Conservation (phyloP, 2,329 filamentous ascomycete genomes). For the Ophiostoma novo-ulmi region DNA sequence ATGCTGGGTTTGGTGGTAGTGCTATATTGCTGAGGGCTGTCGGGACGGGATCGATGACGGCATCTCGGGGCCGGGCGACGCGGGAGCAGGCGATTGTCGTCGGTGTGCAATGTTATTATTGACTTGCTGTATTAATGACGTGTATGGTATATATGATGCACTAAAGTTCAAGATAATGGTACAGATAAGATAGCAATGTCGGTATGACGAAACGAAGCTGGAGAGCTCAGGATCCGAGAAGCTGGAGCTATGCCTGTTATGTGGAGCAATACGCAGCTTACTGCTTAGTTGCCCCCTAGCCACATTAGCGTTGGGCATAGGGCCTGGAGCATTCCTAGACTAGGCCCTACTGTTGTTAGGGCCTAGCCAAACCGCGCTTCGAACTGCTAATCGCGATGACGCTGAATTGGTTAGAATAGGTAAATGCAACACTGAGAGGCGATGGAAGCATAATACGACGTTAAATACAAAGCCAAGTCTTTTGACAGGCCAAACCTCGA, state of each 20-base stretch:
- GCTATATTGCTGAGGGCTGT: background rate
- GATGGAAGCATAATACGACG: background rate
- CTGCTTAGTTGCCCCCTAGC: background rate
- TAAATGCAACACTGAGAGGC: background rate
- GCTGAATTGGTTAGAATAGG: background rate
- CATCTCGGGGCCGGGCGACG: constrained; percentile 5
- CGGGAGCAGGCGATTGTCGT: background rate
- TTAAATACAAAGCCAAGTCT: background rate
- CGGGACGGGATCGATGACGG: constrained; percentile 9
- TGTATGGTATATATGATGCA: too few species aligned
- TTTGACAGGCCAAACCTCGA: background rate
- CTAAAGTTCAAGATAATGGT: background rate
- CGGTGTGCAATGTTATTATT: background rate
- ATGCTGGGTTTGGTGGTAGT: background rate
- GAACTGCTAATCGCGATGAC: constrained; percentile 1
- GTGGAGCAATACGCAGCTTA: background rate
- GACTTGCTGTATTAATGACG: too few species aligned
- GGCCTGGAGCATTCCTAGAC: background rate
- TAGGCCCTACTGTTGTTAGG: background rate
- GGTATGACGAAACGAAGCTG: background rate
- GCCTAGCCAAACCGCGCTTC: background rate
- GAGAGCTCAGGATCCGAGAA: background rate
- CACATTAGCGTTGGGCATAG: background rate
- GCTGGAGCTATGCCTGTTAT: constrained; percentile 1
- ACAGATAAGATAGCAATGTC: background rate